These are phyloP conservation scores for Debaryomyces castellii DNA, from an alignment of 805 yeast genomes.

Conservation along the genomic window DNA sequence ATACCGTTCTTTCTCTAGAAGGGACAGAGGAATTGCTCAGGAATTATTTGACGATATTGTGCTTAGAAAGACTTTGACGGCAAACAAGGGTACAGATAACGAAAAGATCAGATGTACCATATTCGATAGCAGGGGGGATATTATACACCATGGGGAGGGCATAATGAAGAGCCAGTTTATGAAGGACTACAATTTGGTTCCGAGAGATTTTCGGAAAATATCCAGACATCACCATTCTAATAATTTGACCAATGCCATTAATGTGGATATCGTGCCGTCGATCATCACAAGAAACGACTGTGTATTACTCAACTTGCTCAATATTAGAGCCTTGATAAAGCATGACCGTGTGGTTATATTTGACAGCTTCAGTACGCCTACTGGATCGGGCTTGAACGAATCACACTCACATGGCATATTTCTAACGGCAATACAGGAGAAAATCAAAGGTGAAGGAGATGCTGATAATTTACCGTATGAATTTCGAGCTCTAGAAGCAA, in stretches of 20 bases:
- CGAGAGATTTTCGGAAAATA: slow-evolving; percentile 60
- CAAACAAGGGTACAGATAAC: slow-evolving; percentile 19
- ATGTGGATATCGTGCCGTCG: slow-evolving; percentile 56
- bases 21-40: not conserved
- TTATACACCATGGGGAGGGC: slow-evolving; percentile 45
- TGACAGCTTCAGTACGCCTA: slow-evolving; percentile 23
- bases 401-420: slow-evolving; percentile 45
- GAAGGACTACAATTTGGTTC: slow-evolving; percentile 44
- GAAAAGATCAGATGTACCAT: slow-evolving; percentile 48
- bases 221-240: slow-evolving; percentile 28
- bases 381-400: slow-evolving; percentile 42
- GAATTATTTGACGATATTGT: slow-evolving; percentile 14
- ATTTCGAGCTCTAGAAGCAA: slow-evolving; percentile 85
- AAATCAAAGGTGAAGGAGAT: slow-evolving; percentile 33
- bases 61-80: slow-evolving; percentile 17
- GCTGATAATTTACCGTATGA: slow-evolving; percentile 68
- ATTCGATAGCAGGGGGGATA: slow-evolving; percentile 46
- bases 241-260: slow-evolving; percentile 13
- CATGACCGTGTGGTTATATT: slow-evolving; percentile 54
- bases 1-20: not conserved
- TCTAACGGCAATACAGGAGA: slow-evolving; percentile 39
- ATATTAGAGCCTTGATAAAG: slow-evolving; percentile 52
- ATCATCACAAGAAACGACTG: slow-evolving; percentile 47
- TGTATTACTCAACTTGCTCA: slow-evolving; percentile 47
- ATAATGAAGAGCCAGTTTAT: slow-evolving; percentile 43